Percentiles rank a stretch among this genome's conserved stretches.
phyloP scores from a whole-genome alignment of 2,329 filamentous ascomycete genomes.

The Diaporthe sp. region DNA sequence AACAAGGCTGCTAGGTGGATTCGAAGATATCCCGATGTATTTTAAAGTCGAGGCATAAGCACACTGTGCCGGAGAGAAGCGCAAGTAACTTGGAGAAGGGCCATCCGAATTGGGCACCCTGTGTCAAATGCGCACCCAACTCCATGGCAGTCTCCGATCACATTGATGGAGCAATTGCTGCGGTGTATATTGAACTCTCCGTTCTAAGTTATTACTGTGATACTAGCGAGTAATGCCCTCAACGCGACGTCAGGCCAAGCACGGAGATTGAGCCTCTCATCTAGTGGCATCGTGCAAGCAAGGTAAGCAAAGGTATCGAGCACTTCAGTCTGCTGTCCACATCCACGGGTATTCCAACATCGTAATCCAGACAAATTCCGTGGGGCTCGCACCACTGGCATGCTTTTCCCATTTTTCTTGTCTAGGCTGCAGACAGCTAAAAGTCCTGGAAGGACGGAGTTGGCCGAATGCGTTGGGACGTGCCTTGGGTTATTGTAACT shows the following conservation, averaged over 20 bases:
- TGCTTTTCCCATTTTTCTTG: not conserved
- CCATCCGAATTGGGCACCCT: not conserved
- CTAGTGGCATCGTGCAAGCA: not conserved
- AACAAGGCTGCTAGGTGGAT: not conserved
- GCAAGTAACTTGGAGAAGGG: not conserved
- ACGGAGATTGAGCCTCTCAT: not conserved
- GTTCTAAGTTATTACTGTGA: no score
- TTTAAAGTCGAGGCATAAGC: not conserved
- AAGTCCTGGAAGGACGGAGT: not conserved
- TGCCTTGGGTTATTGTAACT: not conserved
- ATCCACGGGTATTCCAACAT: not conserved
- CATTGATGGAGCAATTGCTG: not conserved
- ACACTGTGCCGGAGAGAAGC: not conserved
- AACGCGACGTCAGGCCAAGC: not conserved
- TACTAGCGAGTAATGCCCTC: no score
- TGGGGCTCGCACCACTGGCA: not conserved
- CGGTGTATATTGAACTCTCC: no score
- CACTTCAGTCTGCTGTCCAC: not conserved
- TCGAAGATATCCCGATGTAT: not conserved
- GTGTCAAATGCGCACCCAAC: no score
- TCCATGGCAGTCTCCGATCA: not conserved
- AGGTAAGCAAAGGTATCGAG: not conserved
- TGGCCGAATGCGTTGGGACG: not conserved
- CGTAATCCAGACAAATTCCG: not conserved
- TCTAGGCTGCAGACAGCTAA: not conserved